Conservation (phyloP, 164 flowering plant species). For the Tinospora cordifolia region DNA sequence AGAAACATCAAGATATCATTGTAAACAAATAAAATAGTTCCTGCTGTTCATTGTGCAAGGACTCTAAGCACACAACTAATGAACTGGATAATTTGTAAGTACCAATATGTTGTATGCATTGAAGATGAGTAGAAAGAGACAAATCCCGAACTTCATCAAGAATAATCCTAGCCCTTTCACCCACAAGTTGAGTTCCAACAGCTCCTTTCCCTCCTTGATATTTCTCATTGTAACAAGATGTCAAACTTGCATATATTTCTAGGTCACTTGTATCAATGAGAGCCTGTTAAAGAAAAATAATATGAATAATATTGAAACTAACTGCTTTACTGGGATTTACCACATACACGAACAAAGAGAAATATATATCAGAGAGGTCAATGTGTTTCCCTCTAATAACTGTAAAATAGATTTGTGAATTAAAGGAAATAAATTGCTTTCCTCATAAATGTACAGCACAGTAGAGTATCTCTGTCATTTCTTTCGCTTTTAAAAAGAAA, state of each 20-base stretch:
- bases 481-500: too few species aligned
- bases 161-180: slow-evolving; percentile 84
- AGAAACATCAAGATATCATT: slow-evolving; percentile 1
- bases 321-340: neutral
- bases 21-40: neutral
- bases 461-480: too few species aligned
- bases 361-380: neutral
- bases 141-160: slow-evolving; percentile 70
- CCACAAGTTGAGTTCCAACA: slow-evolving; percentile 70
- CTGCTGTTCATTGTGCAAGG: too few species aligned
- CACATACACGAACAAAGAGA: too few species aligned
- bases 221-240: slow-evolving; percentile 42
- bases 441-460: too few species aligned
- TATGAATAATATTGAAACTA: neutral
- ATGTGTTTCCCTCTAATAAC: too few species aligned
- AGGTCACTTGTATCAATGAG: slow-evolving; percentile 69
- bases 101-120: slow-evolving; percentile 79
- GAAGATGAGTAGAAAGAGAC: slow-evolving; percentile 48
- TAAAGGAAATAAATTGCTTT: too few species aligned
- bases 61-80: neutral
- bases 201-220: slow-evolving; percentile 47
- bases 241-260: slow-evolving; percentile 63
- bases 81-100: slow-evolving; percentile 18
- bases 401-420: too few species aligned
- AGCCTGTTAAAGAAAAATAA: slow-evolving; percentile 43